Percentiles rank a stretch among this genome's conserved stretches.
Conservation (phyloP, 495 filamentous ascomycete genomes). For the Hypoxylon fuscum region DNA sequence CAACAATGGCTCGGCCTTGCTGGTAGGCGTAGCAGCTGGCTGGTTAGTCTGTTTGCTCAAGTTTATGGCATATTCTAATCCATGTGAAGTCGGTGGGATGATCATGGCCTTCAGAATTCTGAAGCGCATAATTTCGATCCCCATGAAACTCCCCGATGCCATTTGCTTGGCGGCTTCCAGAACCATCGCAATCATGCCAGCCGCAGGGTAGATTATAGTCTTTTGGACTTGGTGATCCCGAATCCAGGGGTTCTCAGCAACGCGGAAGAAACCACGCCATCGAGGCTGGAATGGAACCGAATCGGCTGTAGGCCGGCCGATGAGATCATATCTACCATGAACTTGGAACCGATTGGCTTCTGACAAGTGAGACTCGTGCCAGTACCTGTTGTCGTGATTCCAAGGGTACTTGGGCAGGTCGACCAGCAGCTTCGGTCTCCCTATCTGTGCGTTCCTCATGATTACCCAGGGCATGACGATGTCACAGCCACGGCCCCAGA, state of each 20-base stretch:
- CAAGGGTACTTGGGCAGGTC: constrained; percentile 53
- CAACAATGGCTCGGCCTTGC: background rate
- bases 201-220: constrained; percentile 57
- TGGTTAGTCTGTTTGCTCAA: constrained; percentile 15
- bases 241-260: constrained; percentile 57
- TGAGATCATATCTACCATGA: constrained; percentile 53
- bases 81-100: constrained; percentile 39
- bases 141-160: constrained; percentile 20
- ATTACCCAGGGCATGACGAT: constrained; percentile 51
- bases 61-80: constrained; percentile 38
- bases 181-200: constrained; percentile 59
- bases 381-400: constrained; percentile 54
- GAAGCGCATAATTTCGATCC: constrained; percentile 33
- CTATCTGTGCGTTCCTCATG: constrained; percentile 23
- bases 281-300: constrained; percentile 46
- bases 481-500: constrained; percentile 49
- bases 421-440: constrained; percentile 39
- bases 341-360: constrained; percentile 52
- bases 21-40: background rate
- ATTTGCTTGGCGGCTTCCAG: constrained; percentile 59
- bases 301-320: constrained; percentile 45
- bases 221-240: constrained; percentile 51
- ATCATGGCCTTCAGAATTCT: constrained; percentile 48
- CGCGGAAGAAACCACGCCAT: constrained; percentile 52
- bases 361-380: constrained; percentile 52